Evolutionary conservation across 345 rosid species (phyloP), one percentile per base, ranked within the genome.

Genomic region (Citrus unshiu): DNA sequence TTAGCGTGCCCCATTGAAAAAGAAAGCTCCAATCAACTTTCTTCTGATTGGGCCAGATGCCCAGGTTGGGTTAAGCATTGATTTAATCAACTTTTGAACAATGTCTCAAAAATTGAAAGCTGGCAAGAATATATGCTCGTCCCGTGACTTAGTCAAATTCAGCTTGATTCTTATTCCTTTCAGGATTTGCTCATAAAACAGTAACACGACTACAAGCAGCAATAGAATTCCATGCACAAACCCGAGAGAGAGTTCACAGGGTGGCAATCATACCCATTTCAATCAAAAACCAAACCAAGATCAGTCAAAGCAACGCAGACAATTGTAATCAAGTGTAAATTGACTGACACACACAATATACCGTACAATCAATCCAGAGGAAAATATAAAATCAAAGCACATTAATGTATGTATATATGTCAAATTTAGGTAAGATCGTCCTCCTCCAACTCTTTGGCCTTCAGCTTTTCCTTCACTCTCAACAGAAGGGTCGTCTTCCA

Each of bases 401-500:
- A 58, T 46, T 0, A 3, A 46, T 46, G 18, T 39, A 49, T 18
- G 49, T 46, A 64, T 68, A 70, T 22, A 51, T 69, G 54, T 74
- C 74, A 27, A 72, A 76, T 76, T 91, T 85, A 95, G 82, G 99
- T 97, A 71, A 97, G 98, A 81, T 97, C 98, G 80, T 94, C 99
- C 83, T 94, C 99, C 79, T 97, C 99, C 67, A 93, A 63, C 83
- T 97, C 99, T 84, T 88, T 92, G 69, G 96, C 97, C 83, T 97
- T 97, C 79, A 97, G 89, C 92, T 93, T 97, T 80, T 97, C 98
- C 87, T 97, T 97, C 84, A 97, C 98, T 85, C 99, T 89, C 89
- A 94, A 82, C 70, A 97, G 83, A 81, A 94, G 91, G 22, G 97
- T 93, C 16, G 99, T 97, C 92, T 97, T 97, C 98, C 98, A 94